Evolutionary conservation across 2,329 filamentous ascomycete species (phyloP).

Genomic region (Pseudopyrenochaeta lycopersici): DNA sequence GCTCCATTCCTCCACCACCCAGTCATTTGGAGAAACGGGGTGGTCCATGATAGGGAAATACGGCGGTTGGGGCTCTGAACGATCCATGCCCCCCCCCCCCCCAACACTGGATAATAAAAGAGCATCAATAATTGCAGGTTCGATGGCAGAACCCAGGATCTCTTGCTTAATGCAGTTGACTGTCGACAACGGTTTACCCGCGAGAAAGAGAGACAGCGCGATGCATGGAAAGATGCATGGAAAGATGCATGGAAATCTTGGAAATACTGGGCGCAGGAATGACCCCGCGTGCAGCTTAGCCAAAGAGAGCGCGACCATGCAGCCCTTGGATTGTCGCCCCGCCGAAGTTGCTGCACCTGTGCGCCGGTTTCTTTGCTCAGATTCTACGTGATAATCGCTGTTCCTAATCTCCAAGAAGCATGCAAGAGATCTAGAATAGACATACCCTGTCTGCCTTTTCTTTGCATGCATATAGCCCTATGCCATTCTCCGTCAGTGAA

Average conservation of each 20-base stretch:
- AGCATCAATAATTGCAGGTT: no score
- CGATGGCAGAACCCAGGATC: background rate
- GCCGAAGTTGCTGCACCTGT: background rate
- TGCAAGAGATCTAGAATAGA: background rate
- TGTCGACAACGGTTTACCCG: background rate
- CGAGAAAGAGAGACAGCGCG: background rate
- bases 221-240: conserved; percentile 3
- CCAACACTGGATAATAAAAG: background rate
- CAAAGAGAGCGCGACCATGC: background rate
- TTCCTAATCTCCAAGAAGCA: background rate
- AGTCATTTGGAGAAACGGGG: no score
- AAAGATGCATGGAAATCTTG: conserved; percentile 8
- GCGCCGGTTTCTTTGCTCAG: background rate
- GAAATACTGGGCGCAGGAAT: background rate
- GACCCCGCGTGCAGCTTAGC: background rate
- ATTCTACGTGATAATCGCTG: background rate
- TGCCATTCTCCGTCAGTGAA: background rate
- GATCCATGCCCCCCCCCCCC: no score
- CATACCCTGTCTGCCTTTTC: background rate
- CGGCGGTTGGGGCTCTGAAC: no score
- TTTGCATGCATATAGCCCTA: background rate
- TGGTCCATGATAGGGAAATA: no score
- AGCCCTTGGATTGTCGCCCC: background rate
- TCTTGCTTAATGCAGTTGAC: background rate
- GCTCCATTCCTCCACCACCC: no score